A percentile compares a stretch with the other conserved stretches of the same genome.
Evolutionary conservation across 228 moss, liverwort and hornwort species (phyloP).

Genomic region (Sphagnum magellanicum): DNA sequence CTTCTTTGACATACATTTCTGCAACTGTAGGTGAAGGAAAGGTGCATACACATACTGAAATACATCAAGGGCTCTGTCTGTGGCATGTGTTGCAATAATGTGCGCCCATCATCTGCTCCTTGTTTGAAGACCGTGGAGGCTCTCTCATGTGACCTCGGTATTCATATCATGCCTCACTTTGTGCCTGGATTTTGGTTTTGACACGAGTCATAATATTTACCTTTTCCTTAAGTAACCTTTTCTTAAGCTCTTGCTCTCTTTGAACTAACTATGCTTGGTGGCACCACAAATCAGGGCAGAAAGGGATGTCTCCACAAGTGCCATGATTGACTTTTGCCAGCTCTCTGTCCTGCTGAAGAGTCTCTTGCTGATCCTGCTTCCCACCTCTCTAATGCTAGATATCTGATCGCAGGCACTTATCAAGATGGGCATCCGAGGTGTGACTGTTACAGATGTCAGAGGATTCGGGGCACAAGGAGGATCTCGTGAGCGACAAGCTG

Average conservation of each 20-base stretch:
- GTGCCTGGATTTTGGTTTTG: background rate
- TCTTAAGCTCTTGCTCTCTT: background rate
- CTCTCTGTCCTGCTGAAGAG: background rate
- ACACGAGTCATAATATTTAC: no score
- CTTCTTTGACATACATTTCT: background rate
- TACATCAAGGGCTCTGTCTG: slow-evolving; percentile 2
- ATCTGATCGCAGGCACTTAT: slow-evolving; percentile 35
- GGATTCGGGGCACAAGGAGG: slow-evolving; percentile 65
- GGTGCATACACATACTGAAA: slow-evolving; percentile 6
- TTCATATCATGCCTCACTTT: background rate
- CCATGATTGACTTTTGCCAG: background rate
- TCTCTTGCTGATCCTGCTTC: background rate
- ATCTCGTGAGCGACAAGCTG: slow-evolving; percentile 62
- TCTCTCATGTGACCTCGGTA: slow-evolving; percentile 52
- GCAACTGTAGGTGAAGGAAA: background rate
- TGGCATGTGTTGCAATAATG: slow-evolving; percentile 9
- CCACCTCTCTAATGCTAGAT: background rate
- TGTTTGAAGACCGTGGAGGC: slow-evolving; percentile 52
- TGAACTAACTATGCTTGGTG: background rate
- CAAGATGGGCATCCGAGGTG: slow-evolving; percentile 64
- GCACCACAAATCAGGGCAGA: background rate
- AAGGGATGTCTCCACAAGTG: background rate
- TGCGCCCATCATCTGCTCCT: background rate
- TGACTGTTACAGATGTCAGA: slow-evolving; percentile 47
- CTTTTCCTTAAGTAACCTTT: background rate